Evolutionary conservation across 352 stramenopile species (phyloP), one percentile per base, ranked within the genome.

Genomic region (Globisporangium viniferum): DNA sequence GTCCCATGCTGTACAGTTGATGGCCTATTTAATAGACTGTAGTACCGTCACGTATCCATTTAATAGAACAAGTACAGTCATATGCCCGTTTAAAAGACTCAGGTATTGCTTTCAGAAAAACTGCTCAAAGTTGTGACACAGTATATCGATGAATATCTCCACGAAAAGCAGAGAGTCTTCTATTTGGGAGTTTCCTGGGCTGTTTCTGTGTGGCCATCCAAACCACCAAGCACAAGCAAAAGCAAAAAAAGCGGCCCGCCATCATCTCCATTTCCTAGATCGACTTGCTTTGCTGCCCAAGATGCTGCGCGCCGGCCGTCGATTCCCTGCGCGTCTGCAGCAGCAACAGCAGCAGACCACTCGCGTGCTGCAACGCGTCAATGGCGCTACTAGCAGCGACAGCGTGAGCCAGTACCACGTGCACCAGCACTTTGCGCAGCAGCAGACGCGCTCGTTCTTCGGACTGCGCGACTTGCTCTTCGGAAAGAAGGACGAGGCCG

Each of bases 401-500:
- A 41, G 20, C 18, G 48, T 41, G 56, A 64, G 55, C 44, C 56
- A 41, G 53, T 64, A 49, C n/a, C 55, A 57, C 8, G 41, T 69
- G 55, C 65, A 62, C 20, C 65, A 59, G 41, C 59, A 62, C 41
- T 51, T 51, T 24, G 44, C 0, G 44, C 44, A 51, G 18, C 65
- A 53, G 12, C 70, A 91, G 51, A 54, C 71, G 44, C 83, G 86
- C 20, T 53, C 75, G 44, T 91, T 93, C 64, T 78, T 92, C 27
- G 86, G 86, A 0, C 71, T 92, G 49, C 81, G 78, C 56, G 86
- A 92, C 6, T 51, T 88, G 59, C 57, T 93, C 46, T 92, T 93
- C 36, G 82, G 82, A 24, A 67, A 74, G 54, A 85, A 86, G 66
- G 65, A 71, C 22, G 61, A 77, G 33, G 60, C 65, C 5, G 46